Evolutionary conservation across 1,139 yeast genomes (phyloP), one percentile per base, ranked within the genome.

Genomic region (Saccharomyces pastorianus): DNA sequence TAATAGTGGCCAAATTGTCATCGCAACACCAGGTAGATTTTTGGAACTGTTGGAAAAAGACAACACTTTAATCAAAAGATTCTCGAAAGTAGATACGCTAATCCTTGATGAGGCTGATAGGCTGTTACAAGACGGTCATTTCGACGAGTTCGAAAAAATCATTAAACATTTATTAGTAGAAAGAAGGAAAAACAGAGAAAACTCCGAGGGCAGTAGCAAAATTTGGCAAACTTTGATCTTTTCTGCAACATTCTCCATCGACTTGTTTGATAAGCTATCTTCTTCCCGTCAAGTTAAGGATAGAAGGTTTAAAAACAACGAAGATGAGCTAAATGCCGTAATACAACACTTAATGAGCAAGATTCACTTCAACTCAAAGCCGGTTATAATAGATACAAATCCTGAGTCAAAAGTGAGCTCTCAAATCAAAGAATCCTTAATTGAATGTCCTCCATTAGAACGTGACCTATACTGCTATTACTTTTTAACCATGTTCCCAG

Each of bases 51-150:
- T 93, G 46, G 88, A 86, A 67, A 83, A 83, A 59, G 81, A 83
- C 56, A 75, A 75, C 31, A 79, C 76, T 1, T 61, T 83, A 42
- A 76, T 83, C 7, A 72, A 75, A 27, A 76, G 83, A 64, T 74
- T 90, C 59, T 79, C 86, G 14, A 73, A 80, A 27, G 77, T 88
- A 9, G 89, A 88, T 55, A 77, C 83, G 5, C 67, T 93, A 8
- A 96, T 91, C 0, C 76, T 91, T 47, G 99, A 95, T 74, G 99
- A 95, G 71, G 99, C 99, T n/a, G 99, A 93, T 73, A 77, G 99
- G 69, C 76, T 93, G 59, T 77, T 95, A 54, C 97, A 93, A 71
- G 96, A 91, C 64, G 98, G 99, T 1, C 98, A 91, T 72, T 93
- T 93, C 66, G 95, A 88, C 56, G 99, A 95, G 68, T 81, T 95